A percentile compares a stretch with the other conserved stretches of the same genome.
Evolutionary conservation across 225 moss, liverwort and hornwort species (phyloP).

Genomic region (Bryum argenteum): DNA sequence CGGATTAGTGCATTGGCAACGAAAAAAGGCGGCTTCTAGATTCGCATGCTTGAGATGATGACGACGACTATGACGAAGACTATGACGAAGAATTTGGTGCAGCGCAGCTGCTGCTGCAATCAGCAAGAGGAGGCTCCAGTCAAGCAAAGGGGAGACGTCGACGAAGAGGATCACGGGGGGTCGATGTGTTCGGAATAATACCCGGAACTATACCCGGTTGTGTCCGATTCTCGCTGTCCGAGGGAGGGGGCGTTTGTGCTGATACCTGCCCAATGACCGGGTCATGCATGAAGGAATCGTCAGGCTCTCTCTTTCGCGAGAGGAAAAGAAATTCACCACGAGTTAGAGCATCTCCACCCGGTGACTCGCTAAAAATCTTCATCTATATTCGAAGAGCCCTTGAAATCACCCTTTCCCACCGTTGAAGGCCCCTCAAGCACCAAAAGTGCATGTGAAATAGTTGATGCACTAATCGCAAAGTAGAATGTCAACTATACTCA

Average conservation of each 20-base stretch:
- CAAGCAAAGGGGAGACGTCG: not conserved
- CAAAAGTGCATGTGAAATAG: too few relatives aligned
- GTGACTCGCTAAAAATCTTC: too few relatives aligned
- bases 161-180: not conserved
- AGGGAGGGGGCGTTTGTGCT: not conserved
- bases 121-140: not conserved
- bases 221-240: not conserved
- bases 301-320: too few relatives aligned
- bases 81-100: not conserved
- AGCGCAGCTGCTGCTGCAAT: not conserved
- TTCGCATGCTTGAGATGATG: not conserved
- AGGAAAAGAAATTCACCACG: too few relatives aligned
- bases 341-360: too few relatives aligned
- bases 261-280: not conserved
- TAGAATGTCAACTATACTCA: too few relatives aligned
- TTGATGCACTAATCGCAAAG: too few relatives aligned
- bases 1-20: too few relatives aligned
- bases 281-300: not conserved
- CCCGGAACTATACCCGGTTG: not conserved
- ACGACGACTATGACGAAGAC: constrained; percentile 7
- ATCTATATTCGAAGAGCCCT: too few relatives aligned
- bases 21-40: not conserved
- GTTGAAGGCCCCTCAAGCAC: too few relatives aligned
- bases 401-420: too few relatives aligned
- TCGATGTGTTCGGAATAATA: not conserved